These are phyloP conservation scores for Albugo candida DNA, from an alignment of 352 stramenopile species.

Conservation along the genomic window DNA sequence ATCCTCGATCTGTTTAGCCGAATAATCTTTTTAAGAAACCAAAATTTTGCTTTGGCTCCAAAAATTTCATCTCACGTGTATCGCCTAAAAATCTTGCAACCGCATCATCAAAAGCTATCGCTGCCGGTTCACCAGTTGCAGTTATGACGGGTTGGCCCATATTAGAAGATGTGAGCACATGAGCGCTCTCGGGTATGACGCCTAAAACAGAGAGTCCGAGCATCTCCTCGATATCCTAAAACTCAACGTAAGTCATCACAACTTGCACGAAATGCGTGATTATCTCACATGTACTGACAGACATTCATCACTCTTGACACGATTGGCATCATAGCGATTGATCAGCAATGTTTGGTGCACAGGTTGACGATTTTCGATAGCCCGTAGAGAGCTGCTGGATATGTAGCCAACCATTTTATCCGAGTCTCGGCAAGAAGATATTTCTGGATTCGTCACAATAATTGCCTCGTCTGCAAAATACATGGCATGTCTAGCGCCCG, in stretches of 20 bases:
- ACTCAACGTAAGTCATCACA: neutral
- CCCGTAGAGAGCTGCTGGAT: conserved; percentile 67
- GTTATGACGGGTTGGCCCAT: conserved; percentile 84
- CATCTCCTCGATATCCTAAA: conserved; percentile 83
- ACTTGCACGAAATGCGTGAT: neutral
- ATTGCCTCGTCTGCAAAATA: conserved; percentile 87
- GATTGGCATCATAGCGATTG: conserved; percentile 81
- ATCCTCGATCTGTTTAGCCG: conserved; percentile 23
- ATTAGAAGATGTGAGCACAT: conserved; percentile 85
- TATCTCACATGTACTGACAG: conserved; percentile 59
- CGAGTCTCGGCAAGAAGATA: conserved; percentile 82
- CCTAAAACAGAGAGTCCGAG: conserved; percentile 77
- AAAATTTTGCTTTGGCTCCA: conserved; percentile 54
- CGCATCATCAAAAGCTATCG: conserved; percentile 73
- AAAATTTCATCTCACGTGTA: conserved; percentile 69
- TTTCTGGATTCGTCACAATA: conserved; percentile 87
- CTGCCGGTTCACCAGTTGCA: conserved; percentile 40
- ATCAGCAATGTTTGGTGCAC: conserved; percentile 78
- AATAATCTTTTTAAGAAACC: conserved; percentile 60
- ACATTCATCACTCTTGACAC: conserved; percentile 78
- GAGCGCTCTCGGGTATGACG: conserved; percentile 79
- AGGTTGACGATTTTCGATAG: conserved; percentile 47
- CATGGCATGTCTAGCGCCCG: conserved; percentile 78
- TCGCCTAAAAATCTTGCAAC: conserved; percentile 82
- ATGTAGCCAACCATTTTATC: conserved; percentile 95